A percentile compares a stretch with the other conserved stretches of the same genome.
phyloP scores from a whole-genome alignment of 208 protist species.

The Leishmania tropica region DNA sequence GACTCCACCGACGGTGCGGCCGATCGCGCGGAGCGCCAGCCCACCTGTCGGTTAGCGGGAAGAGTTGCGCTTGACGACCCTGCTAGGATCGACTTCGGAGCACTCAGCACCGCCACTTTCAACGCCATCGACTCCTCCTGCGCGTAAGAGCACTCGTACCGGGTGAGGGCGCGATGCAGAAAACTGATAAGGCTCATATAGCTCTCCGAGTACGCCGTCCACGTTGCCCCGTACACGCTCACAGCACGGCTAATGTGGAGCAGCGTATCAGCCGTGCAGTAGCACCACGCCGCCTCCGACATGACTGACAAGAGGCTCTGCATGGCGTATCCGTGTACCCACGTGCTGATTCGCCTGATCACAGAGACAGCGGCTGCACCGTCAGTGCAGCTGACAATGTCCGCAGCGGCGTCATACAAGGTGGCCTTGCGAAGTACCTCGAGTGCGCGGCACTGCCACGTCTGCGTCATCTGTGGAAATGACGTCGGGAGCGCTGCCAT shows the following conservation, averaged over 20 bases:
- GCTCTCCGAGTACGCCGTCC: constrained; percentile 21
- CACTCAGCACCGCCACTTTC: neutral
- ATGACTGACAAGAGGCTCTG: constrained; percentile 20
- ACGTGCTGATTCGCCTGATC: neutral
- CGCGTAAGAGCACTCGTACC: neutral
- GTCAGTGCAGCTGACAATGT: constrained; percentile 11
- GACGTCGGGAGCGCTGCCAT: constrained; percentile 19
- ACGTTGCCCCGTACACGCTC: constrained; percentile 17
- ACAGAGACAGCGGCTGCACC: constrained; percentile 1
- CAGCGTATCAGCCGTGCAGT: constrained; percentile 28
- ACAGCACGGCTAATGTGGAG: constrained; percentile 29
- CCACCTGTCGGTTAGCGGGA: neutral
- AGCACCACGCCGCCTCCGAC: constrained; percentile 33
- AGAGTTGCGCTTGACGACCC: neutral
- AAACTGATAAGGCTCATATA: constrained; percentile 28
- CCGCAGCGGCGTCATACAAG: constrained; percentile 30
- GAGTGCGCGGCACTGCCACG: constrained; percentile 28
- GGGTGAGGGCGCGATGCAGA: constrained; percentile 23
- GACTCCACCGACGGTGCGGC: constrained; percentile 1
- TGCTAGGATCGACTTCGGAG: neutral
- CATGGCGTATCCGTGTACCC: constrained; percentile 12
- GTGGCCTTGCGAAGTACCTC: constrained; percentile 35
- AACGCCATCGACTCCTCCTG: neutral
- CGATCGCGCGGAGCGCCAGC: neutral
- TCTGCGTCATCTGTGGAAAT: constrained; percentile 3